These are phyloP conservation scores for Hypomyces rosellus DNA, from an alignment of 2,329 filamentous ascomycete genomes.

Conservation along the genomic window DNA sequence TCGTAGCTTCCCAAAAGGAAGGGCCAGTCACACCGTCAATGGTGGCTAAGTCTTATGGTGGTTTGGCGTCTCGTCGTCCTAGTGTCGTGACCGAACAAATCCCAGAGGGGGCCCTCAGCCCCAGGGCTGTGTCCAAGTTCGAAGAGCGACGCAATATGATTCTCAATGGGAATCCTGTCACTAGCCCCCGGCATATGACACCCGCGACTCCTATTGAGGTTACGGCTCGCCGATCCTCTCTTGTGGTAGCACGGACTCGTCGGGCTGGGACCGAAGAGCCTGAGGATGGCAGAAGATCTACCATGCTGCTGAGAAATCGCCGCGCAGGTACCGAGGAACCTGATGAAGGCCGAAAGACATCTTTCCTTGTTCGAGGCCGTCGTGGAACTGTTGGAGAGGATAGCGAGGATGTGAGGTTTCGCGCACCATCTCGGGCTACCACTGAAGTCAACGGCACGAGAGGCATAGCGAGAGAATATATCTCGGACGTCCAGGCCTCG, in stretches of 20 bases:
- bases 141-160: slow-evolving; percentile 48
- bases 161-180: slow-evolving; percentile 37
- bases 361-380: slow-evolving; percentile 39
- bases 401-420: slow-evolving; percentile 39
- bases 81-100: slow-evolving; percentile 36
- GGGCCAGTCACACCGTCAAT: slow-evolving; percentile 37
- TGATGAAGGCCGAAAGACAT: slow-evolving; percentile 39
- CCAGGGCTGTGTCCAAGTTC: slow-evolving; percentile 43
- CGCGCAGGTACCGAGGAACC: slow-evolving; percentile 43
- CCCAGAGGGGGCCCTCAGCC: slow-evolving; percentile 35
- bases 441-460: slow-evolving; percentile 46
- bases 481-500: slow-evolving; percentile 27
- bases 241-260: slow-evolving; percentile 40
- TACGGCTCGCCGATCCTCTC: slow-evolving; percentile 45
- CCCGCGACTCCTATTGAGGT: slow-evolving; percentile 36
- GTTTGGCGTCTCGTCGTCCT: slow-evolving; percentile 34
- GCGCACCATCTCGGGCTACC: slow-evolving; percentile 51
- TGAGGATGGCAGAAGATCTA: slow-evolving; percentile 44
- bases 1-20: slow-evolving; percentile 15
- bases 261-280: slow-evolving; percentile 45
- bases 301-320: slow-evolving; percentile 37
- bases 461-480: slow-evolving; percentile 21
- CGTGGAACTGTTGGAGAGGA: slow-evolving; percentile 42
- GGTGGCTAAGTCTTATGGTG: slow-evolving; percentile 34
- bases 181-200: slow-evolving; percentile 39